Evolutionary conservation across 2,329 filamentous ascomycete species (phyloP).

Genomic region (Aureobasidium sp.): DNA sequence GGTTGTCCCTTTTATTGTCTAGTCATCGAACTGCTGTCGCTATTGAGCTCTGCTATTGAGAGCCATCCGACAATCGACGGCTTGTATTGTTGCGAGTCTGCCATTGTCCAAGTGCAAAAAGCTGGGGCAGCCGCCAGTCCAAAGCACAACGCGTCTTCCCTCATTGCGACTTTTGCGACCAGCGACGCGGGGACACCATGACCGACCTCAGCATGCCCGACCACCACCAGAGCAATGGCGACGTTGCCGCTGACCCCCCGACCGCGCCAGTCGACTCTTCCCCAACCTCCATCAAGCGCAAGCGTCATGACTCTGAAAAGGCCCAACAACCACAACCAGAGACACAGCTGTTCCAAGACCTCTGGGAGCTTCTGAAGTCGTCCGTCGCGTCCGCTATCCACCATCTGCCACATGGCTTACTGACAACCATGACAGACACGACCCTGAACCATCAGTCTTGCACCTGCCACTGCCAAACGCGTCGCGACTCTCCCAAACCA

Average conservation of each 20-base stretch:
- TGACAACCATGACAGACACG: slow-evolving; percentile 25
- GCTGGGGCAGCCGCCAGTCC: slow-evolving; percentile 1
- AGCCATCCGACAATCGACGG: neutral
- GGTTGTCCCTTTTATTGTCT: neutral
- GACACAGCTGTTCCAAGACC: slow-evolving; percentile 31
- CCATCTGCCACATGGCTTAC: neutral
- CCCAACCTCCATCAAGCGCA: slow-evolving; percentile 35
- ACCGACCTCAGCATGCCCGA: slow-evolving; percentile 3
- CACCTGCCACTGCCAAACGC: slow-evolving; percentile 30
- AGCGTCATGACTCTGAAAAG: slow-evolving; percentile 33
- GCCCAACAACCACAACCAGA: slow-evolving; percentile 24
- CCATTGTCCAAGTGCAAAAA: slow-evolving; percentile 2
- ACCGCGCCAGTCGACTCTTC: neutral
- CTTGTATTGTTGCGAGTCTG: neutral
- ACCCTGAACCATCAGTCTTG: slow-evolving; percentile 42
- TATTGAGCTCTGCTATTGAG: neutral
- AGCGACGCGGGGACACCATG: slow-evolving; percentile 13
- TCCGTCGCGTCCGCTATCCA: slow-evolving; percentile 20
- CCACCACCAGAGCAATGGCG: neutral
- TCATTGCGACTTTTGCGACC: slow-evolving; percentile 12
- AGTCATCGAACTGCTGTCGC: neutral
- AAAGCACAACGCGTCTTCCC: slow-evolving; percentile 14
- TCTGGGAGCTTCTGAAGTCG: slow-evolving; percentile 37
- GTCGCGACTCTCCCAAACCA: slow-evolving; percentile 20
- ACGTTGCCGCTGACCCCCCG: slow-evolving; percentile 17